Conservation (phyloP, 2,329 filamentous ascomycete species). For the Acarospora socialis region DNA sequence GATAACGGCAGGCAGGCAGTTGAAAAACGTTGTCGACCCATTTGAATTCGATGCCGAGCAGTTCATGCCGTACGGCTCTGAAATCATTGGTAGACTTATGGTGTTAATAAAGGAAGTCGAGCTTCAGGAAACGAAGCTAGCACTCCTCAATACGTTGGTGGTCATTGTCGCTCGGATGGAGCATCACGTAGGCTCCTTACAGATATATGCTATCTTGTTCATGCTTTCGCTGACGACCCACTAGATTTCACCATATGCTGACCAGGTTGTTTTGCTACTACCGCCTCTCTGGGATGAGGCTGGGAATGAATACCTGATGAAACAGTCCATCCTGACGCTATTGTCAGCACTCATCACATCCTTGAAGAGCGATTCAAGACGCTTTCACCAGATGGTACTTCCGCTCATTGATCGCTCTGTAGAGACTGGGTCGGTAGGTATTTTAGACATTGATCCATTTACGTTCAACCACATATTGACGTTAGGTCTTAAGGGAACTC, state of each 20-base stretch:
- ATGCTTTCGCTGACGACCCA: not conserved
- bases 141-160: constrained; percentile 72
- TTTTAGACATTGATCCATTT: not conserved
- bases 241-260: constrained; percentile 50
- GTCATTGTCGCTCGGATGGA: constrained; percentile 72
- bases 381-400: constrained; percentile 66
- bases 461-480: constrained; percentile 5
- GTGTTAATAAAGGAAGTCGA: constrained; percentile 66
- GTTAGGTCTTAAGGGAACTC: constrained; percentile 34
- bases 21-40: constrained; percentile 68
- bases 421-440: constrained; percentile 50
- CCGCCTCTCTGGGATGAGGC: constrained; percentile 75
- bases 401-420: constrained; percentile 72
- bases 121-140: constrained; percentile 77
- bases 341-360: constrained; percentile 73
- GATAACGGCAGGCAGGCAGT: constrained; percentile 75
- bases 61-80: constrained; percentile 65
- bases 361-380: constrained; percentile 62
- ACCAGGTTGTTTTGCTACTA: constrained; percentile 66
- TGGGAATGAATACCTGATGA: constrained; percentile 80
- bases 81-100: constrained; percentile 60
- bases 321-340: constrained; percentile 80
- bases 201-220: not conserved
- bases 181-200: constrained; percentile 38
- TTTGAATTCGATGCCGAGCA: constrained; percentile 61